These are phyloP conservation scores for Calophaca sinica DNA, from an alignment of 306 rosid species.

Conservation along the genomic window DNA sequence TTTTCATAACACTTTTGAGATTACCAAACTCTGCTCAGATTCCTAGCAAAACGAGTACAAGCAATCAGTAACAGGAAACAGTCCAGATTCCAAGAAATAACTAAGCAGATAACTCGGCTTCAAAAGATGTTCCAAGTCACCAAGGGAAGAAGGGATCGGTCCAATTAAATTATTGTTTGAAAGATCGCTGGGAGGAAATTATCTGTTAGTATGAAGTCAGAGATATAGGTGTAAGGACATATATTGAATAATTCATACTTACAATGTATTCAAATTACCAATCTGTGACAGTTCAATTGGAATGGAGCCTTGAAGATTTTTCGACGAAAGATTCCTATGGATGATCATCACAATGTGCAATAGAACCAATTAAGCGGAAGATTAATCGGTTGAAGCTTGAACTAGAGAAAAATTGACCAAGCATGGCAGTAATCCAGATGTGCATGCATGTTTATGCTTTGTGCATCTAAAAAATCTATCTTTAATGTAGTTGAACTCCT, in stretches of 20 bases:
- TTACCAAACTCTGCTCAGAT: slow-evolving; percentile 96
- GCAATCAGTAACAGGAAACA: slow-evolving; percentile 46
- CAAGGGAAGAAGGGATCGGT: slow-evolving; percentile 87
- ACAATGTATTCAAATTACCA: slow-evolving; percentile 93
- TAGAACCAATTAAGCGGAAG: not conserved
- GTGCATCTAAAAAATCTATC: too few species aligned
- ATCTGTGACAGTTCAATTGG: slow-evolving; percentile 92
- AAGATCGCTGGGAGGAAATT: slow-evolving; percentile 69
- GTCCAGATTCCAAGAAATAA: not conserved
- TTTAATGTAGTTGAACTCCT: slow-evolving; percentile 70
- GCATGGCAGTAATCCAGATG: slow-evolving; percentile 4
- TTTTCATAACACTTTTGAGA: slow-evolving; percentile 91
- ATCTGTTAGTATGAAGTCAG: slow-evolving; percentile 29
- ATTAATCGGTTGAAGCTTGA: not conserved
- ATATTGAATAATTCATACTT: slow-evolving; percentile 49
- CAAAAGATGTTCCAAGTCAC: slow-evolving; percentile 97
- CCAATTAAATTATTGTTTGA: slow-evolving; percentile 79
- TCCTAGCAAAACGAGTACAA: slow-evolving; percentile 55
- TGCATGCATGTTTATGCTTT: not conserved
- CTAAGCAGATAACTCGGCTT: slow-evolving; percentile 66
- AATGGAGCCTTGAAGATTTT: slow-evolving; percentile 75
- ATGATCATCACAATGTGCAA: slow-evolving; percentile 21
- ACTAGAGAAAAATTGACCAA: not conserved
- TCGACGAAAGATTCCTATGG: slow-evolving; percentile 83
- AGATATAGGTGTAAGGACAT: not conserved